Evolutionary conservation across 306 rosid species (phyloP).

Genomic region (Astragalus membranaceus): DNA sequence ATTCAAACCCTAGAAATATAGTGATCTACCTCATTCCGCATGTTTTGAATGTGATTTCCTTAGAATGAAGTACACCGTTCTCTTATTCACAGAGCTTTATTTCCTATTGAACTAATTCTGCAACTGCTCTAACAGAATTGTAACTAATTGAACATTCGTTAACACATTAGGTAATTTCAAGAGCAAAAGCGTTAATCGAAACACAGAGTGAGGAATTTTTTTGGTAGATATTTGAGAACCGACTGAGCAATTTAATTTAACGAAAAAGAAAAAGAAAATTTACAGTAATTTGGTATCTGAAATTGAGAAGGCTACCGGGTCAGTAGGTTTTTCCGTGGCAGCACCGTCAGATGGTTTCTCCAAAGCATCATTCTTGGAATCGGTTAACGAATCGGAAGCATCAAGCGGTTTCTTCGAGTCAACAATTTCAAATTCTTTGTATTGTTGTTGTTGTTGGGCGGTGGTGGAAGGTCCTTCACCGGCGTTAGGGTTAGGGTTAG

Average conservation of each 20-base stretch:
- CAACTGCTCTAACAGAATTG: no score
- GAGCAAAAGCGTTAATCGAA: neutral
- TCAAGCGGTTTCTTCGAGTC: conserved; percentile 23
- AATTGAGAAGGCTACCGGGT: conserved; percentile 20
- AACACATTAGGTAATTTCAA: neutral
- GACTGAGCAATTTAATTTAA: neutral
- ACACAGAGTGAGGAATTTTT: neutral
- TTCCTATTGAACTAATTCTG: no score
- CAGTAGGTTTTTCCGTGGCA: conserved; percentile 21
- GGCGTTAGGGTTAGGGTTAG: conserved; percentile 19
- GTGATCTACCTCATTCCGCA: no score
- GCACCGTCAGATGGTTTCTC: conserved; percentile 34
- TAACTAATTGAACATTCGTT: no score
- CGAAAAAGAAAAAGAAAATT: neutral
- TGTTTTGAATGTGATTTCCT: no score
- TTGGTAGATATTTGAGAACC: no score
- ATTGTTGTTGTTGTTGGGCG: neutral
- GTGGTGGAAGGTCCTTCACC: conserved; percentile 46
- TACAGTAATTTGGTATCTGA: neutral
- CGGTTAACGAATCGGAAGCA: conserved; percentile 25
- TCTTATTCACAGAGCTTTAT: no score
- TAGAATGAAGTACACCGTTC: no score
- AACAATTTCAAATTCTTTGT: conserved; percentile 12
- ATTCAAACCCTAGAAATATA: no score
- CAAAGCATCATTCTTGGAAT: neutral